Base-by-base conservation (phyloP, 257 asterid genomes). In the Perilla frutescens region DNA sequence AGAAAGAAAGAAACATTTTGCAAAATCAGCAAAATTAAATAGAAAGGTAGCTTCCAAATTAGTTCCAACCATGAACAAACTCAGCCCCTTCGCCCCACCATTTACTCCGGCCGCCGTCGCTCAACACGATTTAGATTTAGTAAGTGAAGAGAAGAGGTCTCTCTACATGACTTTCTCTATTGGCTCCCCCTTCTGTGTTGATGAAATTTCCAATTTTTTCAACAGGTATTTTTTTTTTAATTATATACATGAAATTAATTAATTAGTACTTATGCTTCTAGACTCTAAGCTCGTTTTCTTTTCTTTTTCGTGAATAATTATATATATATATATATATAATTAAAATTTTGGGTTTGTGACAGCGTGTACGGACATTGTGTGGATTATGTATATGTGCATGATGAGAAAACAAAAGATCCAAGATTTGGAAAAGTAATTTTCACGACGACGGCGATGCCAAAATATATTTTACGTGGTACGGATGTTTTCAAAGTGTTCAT, bases 131-230 rank as follows among this genome's bases (percentile, higher is more conserved):
- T 20, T 20, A 20, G 0, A 9, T 9, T 6, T 63, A 7, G 53
- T 6, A 20, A 8, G 26, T 44, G 69, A 63, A 4, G 40, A 63
- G 9, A 63, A 20, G 26, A 20, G 69, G 39, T 63, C 69, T 63
- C 32, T 63, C 40, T 63, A 3, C 34, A 63, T 63, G 69, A 63
- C 69, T 44, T 63, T 63, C 69, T 63, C 69, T 20, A 63, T 4
- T 43, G 69, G 69, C 8, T 5, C 55, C 26, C 55, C 53, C 6
- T 12, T 63, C 26, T 10, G 2, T n/a, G 26, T 20, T 11, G 6
- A 20, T 1, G 69, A 63, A 26, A 63, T 63, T 4, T 26, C 10
- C 9, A 2, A 20, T 2, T 43, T 63, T 26, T 63, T 20, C 5
- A 63, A 14, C 2, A 63, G 40, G 67, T 62, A 41, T 6, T 3